Evolutionary conservation across 352 stramenopile species (phyloP).

Genomic region (Globisporangium solare): DNA sequence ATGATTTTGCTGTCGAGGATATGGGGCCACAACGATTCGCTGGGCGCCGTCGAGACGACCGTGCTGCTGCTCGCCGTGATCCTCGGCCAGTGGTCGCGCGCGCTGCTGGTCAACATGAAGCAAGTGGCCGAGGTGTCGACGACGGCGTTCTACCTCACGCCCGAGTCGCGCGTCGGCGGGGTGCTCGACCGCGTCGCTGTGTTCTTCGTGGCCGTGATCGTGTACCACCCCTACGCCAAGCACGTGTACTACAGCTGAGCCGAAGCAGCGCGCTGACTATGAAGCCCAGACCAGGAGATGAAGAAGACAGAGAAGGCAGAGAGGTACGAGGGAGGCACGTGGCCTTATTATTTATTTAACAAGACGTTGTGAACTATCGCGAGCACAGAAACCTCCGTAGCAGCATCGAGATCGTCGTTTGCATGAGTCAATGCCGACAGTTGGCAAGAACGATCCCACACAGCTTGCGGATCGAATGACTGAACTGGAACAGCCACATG

Average conservation of each 20-base stretch:
- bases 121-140: constrained; percentile 39
- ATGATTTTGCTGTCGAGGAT: constrained; percentile 31
- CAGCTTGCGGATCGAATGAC: too few relatives aligned
- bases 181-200: constrained; percentile 39
- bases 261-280: too few relatives aligned
- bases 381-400: too few relatives aligned
- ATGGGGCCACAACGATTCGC: constrained; percentile 15
- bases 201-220: constrained; percentile 39
- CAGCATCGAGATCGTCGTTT: too few relatives aligned
- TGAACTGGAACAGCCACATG: too few relatives aligned
- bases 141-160: constrained; percentile 38
- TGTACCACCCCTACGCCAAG: constrained; percentile 53
- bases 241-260: constrained; percentile 15
- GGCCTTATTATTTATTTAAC: background rate
- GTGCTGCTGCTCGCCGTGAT: constrained; percentile 36
- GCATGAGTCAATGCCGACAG: too few relatives aligned
- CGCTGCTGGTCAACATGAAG: constrained; percentile 32
- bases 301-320: background rate
- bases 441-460: too few relatives aligned
- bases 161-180: constrained; percentile 25
- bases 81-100: constrained; percentile 32
- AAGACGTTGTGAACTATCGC: too few relatives aligned
- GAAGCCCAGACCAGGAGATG: too few relatives aligned
- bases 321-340: background rate
- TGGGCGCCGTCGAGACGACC: constrained; percentile 28